Evolutionary conservation across 2,329 filamentous ascomycete species (phyloP).

Genomic region (Neofusicoccum sp.): DNA sequence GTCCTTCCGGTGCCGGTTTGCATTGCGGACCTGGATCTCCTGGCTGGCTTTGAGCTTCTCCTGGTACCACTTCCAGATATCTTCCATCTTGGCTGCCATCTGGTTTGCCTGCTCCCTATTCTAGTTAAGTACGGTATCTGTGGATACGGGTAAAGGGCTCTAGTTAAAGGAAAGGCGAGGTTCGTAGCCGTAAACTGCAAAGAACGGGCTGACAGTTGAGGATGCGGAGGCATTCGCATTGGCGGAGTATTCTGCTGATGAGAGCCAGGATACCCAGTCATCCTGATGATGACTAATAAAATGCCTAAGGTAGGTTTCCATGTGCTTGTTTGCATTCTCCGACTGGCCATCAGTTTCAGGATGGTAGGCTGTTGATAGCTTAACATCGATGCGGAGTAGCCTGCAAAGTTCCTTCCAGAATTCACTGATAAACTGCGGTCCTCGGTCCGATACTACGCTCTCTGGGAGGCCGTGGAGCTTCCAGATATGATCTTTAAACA

Average conservation of each 20-base stretch:
- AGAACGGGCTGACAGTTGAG: neutral
- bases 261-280: neutral
- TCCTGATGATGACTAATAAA: conserved; percentile 15
- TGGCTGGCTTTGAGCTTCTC: neutral
- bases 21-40: neutral
- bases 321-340: conserved; percentile 23
- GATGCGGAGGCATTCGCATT: neutral
- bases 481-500: conserved; percentile 22
- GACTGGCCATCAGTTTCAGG: conserved; percentile 28
- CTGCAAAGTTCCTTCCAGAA: conserved; percentile 25
- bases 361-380: conserved; percentile 28
- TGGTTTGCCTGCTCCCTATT: neutral
- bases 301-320: conserved; percentile 8
- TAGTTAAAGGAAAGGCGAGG: neutral
- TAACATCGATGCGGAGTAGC: conserved; percentile 13
- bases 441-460: conserved; percentile 24
- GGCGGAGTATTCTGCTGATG: neutral
- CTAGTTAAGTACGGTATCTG: neutral
- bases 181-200: neutral
- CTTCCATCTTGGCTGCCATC: neutral
- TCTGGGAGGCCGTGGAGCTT: conserved; percentile 20
- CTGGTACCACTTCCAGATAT: neutral
- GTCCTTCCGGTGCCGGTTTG: neutral
- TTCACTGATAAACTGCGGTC: conserved; percentile 22
- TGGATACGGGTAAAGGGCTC: neutral